Evolutionary conservation across 148 eudicot species (phyloP), one percentile per base, ranked within the genome.

Genomic region (Cornus suecica): DNA sequence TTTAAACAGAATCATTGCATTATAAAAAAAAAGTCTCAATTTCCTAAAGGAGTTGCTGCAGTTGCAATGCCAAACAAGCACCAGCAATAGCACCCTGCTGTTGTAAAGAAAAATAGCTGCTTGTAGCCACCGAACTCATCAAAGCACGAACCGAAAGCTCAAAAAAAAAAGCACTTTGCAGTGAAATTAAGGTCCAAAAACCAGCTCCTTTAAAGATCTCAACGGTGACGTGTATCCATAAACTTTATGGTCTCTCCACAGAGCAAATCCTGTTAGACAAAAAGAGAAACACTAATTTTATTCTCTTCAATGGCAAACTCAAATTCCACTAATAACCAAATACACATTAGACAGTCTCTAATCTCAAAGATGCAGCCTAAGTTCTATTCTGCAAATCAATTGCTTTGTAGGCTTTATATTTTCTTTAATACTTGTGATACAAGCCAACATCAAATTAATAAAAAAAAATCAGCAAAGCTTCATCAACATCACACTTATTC

Each of bases 231-330:
- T 69, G 68, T 80, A 74, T 65, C 90, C 97, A 74, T 89, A 81
- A 25, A 80, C 92, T 67, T 75, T 76, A 32, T 87, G 79, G 74
- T 92, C 97, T 78, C 80, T 88, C 97, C 94, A 88, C 31, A 92
- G 73, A 42, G 92, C 77, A 45, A 84, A 37, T 65, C 89, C 97
- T 92, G 84, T 70, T 9, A 76, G 42, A 37, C 75, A 63, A 25
- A 37, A 72, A 32, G 0, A 24, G 8, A 31, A 4, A 23, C 24
- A 27, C 26, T 54, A 5, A 2, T 30, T 23, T 26, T 29, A 24
- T 56, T 8, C 24, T 54, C 42, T 29, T 29, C 15, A 26, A n/a
- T 10, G n/a, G 54, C 37, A 45, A 63, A 69, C 4, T 10, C 37
- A 60, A 41, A 69, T 42, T 69, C 45, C 72, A 69, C 26, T 32